Percentiles rank a stretch among this genome's conserved stretches.
These are phyloP conservation scores for Nectriaceae sp. DNA, from an alignment of 2,329 filamentous ascomycete genomes.

Conservation along the genomic window DNA sequence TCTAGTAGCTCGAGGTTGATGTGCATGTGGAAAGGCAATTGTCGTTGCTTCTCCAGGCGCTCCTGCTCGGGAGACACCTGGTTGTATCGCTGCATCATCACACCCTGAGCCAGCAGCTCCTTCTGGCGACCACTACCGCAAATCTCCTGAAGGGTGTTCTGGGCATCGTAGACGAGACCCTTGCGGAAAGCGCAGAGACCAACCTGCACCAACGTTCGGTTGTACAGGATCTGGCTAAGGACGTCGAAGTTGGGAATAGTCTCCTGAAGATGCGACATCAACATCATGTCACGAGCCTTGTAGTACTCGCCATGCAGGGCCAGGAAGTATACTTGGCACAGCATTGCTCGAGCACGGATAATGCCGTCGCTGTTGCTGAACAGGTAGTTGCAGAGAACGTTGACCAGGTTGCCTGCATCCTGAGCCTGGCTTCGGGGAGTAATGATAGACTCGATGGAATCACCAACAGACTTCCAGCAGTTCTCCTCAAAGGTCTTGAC, in stretches of 20 bases:
- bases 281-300: slow-evolving; percentile 96
- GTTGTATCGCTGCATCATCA: slow-evolving; percentile 96
- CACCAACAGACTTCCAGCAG: slow-evolving; percentile 80
- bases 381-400: slow-evolving; percentile 89
- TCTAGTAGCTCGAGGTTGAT: slow-evolving; percentile 98
- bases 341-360: slow-evolving; percentile 92
- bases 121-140: slow-evolving; percentile 97
- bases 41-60: slow-evolving; percentile 92
- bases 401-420: slow-evolving; percentile 76
- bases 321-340: slow-evolving; percentile 98
- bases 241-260: slow-evolving; percentile 96
- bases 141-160: slow-evolving; percentile 97
- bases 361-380: slow-evolving; percentile 95
- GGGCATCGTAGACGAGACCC: slow-evolving; percentile 94
- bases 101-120: slow-evolving; percentile 94
- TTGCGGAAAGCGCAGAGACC: slow-evolving; percentile 98
- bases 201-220: slow-evolving; percentile 95
- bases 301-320: slow-evolving; percentile 98
- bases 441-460: slow-evolving; percentile 72
- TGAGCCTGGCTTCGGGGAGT: slow-evolving; percentile 70
- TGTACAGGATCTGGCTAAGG: slow-evolving; percentile 97
- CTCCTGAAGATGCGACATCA: slow-evolving; percentile 99
- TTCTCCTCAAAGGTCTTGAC: slow-evolving; percentile 93
- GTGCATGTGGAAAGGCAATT: slow-evolving; percentile 99
- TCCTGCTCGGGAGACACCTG: slow-evolving; percentile 98